phyloP scores from a whole-genome alignment of 176 grass and related monocot genomes.

The Rhynchospora breviuscula region DNA sequence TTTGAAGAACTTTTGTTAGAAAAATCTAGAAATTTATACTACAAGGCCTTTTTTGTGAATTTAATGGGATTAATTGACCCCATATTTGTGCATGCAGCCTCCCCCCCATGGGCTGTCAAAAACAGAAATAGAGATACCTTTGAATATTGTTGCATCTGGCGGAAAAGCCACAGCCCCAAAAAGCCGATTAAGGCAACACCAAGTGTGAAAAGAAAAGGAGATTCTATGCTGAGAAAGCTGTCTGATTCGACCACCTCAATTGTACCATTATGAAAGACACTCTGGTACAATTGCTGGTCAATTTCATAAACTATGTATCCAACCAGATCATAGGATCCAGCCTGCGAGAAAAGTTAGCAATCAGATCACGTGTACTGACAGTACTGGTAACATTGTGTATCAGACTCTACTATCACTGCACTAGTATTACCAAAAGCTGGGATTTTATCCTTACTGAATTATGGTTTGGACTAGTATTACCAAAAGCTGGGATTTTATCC shows the following conservation, averaged over 20 bases:
- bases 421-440: neutral
- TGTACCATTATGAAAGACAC: conserved; percentile 88
- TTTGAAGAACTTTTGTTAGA: neutral
- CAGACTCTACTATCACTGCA: neutral
- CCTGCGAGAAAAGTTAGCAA: conserved; percentile 31
- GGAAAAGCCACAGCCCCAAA: conserved; percentile 64
- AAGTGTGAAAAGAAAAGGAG: conserved; percentile 80
- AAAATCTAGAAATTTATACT: neutral
- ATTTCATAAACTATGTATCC: conserved; percentile 81
- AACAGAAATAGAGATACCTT: conserved; percentile 44
- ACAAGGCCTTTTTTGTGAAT: neutral
- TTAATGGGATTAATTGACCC: neutral
- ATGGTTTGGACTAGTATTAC: neutral
- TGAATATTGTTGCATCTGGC: conserved; percentile 70
- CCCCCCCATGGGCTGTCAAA: neutral
- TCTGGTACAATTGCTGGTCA: conserved; percentile 65
- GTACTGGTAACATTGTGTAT: neutral
- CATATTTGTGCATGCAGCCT: neutral
- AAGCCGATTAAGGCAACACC: conserved; percentile 56
- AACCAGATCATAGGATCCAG: conserved; percentile 83
- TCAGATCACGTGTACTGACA: neutral
- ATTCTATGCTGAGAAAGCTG: conserved; percentile 59
- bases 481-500: neutral
- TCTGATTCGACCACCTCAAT: conserved; percentile 73
- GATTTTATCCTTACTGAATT: neutral